Evolutionary conservation across 257 asterid species (phyloP).

Genomic region (Solanum corneliomulleri): DNA sequence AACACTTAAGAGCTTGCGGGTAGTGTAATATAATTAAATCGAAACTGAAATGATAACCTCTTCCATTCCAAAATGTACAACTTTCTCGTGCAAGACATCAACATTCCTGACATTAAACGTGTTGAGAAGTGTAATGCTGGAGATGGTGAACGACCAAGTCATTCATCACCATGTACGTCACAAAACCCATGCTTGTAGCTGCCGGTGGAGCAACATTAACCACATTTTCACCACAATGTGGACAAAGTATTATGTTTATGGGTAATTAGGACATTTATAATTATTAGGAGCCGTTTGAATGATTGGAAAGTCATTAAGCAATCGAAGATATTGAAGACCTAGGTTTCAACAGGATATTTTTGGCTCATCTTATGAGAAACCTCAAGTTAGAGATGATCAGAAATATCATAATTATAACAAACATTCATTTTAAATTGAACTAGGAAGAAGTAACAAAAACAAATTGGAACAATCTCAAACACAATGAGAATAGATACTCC

Average conservation of each 20-base stretch:
- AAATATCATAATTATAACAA: too few species aligned
- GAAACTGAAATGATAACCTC: background rate
- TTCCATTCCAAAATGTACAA: background rate
- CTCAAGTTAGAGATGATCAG: too few species aligned
- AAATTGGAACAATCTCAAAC: too few species aligned
- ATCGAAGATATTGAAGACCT: background rate
- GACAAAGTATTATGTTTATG: background rate
- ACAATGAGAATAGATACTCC: background rate
- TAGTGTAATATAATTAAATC: background rate
- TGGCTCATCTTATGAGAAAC: background rate
- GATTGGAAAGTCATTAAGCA: background rate
- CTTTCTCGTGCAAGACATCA: background rate
- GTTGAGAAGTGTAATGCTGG: background rate
- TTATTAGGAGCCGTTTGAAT: too few species aligned
- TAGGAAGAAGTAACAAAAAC: too few species aligned
- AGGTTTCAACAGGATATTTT: background rate
- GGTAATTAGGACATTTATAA: background rate
- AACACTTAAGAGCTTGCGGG: background rate
- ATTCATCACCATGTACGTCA: background rate
- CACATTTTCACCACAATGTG: rapidly evolving
- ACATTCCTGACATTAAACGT: background rate
- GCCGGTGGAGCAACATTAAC: background rate
- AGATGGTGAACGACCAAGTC: background rate
- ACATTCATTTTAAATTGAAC: too few species aligned
- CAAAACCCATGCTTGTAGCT: background rate